These are phyloP conservation scores for Acidomyces sp. DNA, from an alignment of 495 filamentous ascomycete genomes.

Conservation along the genomic window DNA sequence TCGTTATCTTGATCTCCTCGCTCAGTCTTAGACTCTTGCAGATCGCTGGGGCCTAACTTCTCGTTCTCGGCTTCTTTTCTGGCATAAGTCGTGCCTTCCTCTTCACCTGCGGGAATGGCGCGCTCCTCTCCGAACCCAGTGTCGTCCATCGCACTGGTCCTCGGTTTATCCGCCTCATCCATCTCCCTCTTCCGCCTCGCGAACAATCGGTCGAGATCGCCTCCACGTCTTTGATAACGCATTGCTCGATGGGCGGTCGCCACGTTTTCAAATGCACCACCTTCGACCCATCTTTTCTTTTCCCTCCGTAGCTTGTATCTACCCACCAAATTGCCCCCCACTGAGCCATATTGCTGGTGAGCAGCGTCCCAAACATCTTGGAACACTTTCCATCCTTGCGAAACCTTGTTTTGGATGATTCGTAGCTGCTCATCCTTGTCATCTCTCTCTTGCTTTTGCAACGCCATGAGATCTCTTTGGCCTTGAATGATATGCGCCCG, in stretches of 20 bases:
- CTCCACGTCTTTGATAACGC: constrained; percentile 1
- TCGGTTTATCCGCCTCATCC: constrained; percentile 11
- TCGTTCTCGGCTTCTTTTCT: not conserved
- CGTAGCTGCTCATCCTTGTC: not conserved
- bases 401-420: not conserved
- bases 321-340: constrained; percentile 4
- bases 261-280: constrained; percentile 14
- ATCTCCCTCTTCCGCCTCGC: constrained; percentile 8
- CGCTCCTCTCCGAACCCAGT: not conserved
- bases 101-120: constrained; percentile 4
- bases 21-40: not conserved
- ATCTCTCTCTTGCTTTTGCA: not conserved
- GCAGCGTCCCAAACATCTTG: constrained; percentile 72
- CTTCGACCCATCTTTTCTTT: constrained; percentile 6
- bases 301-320: constrained; percentile 1
- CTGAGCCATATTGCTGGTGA: not conserved
- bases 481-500: constrained; percentile 16
- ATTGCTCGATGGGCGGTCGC: constrained; percentile 6
- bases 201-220: constrained; percentile 5
- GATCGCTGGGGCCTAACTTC: not conserved
- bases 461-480: constrained; percentile 17
- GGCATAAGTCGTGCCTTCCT: not conserved
- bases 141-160: constrained; percentile 11
- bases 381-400: constrained; percentile 65
- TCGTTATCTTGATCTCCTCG: not conserved